A percentile compares a stretch with the other conserved stretches of the same genome.
Conservation (phyloP, 1,284 basidiomycete genomes). For the Amylostereum chailletii region DNA sequence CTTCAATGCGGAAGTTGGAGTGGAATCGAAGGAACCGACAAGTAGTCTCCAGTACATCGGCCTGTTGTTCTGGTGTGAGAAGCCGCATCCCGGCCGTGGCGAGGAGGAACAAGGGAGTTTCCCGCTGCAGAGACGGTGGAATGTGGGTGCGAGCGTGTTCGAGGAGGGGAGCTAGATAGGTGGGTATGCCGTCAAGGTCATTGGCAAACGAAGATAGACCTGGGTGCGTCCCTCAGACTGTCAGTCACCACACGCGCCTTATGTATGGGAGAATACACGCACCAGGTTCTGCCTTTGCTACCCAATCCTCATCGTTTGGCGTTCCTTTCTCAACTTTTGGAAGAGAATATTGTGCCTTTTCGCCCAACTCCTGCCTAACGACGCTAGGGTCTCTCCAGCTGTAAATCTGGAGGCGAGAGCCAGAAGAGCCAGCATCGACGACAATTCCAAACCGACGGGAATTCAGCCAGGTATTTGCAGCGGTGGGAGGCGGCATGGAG, state of each 20-base stretch:
- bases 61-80: constrained; percentile 61
- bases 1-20: constrained; percentile 71
- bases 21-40: constrained; percentile 71
- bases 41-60: constrained; percentile 64
- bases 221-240: constrained; percentile 22
- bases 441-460: constrained; percentile 90
- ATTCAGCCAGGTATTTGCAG: constrained; percentile 61
- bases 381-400: constrained; percentile 85
- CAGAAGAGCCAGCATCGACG: constrained; percentile 96
- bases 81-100: constrained; percentile 98
- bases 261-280: constrained; percentile 21
- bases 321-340: constrained; percentile 92
- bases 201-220: constrained; percentile 83
- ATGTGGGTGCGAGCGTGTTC: constrained; percentile 78
- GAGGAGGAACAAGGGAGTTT: constrained; percentile 89
- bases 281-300: constrained; percentile 92
- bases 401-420: constrained; percentile 94
- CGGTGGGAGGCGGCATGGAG: constrained; percentile 65
- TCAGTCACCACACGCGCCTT: neutral
- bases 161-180: constrained; percentile 79
- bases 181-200: constrained; percentile 59
- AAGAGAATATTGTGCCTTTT: constrained; percentile 39
- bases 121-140: constrained; percentile 73
- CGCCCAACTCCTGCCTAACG: constrained; percentile 35
- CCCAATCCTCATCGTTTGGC: constrained; percentile 75